Conservation (phyloP, 345 rosid species). For the Brassica juncea region DNA sequence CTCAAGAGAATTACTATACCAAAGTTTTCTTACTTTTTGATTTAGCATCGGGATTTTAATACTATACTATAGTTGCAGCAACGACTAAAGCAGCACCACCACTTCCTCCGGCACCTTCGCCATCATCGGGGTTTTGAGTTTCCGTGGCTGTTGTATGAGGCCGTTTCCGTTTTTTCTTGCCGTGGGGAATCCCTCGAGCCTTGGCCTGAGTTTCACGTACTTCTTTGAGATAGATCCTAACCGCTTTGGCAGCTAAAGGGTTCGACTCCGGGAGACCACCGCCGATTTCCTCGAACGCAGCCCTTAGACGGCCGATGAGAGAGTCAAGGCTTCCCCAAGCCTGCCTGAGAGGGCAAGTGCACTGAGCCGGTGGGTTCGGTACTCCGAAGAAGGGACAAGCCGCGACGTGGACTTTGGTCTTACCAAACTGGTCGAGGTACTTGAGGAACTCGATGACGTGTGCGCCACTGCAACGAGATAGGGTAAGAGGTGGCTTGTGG, state of each 20-base stretch:
- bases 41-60: background rate
- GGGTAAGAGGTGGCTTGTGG: conserved; percentile 58
- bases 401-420: conserved; percentile 44
- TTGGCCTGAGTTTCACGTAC: conserved; percentile 94
- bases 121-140: conserved; percentile 8
- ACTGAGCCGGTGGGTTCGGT: conserved; percentile 87
- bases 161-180: conserved; percentile 75
- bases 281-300: conserved; percentile 91
- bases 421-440: conserved; percentile 43
- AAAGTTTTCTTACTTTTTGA: background rate
- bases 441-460: conserved; percentile 87
- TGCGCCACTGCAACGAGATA: conserved; percentile 78
- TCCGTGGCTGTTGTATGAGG: background rate
- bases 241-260: conserved; percentile 88
- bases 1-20: conserved; percentile 1
- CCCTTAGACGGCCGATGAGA: conserved; percentile 94
- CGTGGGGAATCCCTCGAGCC: conserved; percentile 91
- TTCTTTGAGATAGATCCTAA: conserved; percentile 79
- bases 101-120: conserved; percentile 26
- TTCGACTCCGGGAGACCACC: conserved; percentile 74
- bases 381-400: conserved; percentile 80
- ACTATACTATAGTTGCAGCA: conserved; percentile 12
- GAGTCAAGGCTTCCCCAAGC: conserved; percentile 99
- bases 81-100: conserved; percentile 17
- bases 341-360: conserved; percentile 89